Evolutionary conservation across 345 rosid species (phyloP).

Genomic region (Syzygium aqueum): DNA sequence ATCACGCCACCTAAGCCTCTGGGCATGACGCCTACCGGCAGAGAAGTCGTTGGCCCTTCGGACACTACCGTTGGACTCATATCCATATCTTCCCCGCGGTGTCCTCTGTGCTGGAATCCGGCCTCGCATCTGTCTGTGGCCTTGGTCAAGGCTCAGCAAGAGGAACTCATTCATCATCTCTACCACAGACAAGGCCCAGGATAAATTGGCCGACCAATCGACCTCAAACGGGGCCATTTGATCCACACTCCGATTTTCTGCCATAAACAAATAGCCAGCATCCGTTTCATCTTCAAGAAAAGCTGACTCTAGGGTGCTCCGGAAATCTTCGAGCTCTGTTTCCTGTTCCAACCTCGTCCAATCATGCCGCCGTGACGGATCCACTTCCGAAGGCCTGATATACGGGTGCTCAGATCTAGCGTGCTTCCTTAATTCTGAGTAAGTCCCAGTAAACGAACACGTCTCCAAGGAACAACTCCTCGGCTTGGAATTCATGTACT

Average conservation of each 20-base stretch:
- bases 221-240: not conserved
- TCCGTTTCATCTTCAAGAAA: not conserved
- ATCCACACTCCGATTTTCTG: not conserved
- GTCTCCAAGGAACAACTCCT: constrained; percentile 37
- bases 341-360: constrained; percentile 42
- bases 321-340: constrained; percentile 27
- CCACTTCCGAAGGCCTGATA: constrained; percentile 26
- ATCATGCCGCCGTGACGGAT: constrained; percentile 24
- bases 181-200: not conserved
- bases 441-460: constrained; percentile 46
- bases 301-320: constrained; percentile 6
- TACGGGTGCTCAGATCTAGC: constrained; percentile 46
- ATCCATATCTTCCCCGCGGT: not conserved
- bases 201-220: not conserved
- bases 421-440: constrained; percentile 46
- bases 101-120: not conserved
- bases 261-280: too few species aligned
- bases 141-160: not conserved
- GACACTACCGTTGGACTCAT: not conserved
- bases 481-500: constrained; percentile 46
- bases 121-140: not conserved
- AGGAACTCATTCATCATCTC: not conserved
- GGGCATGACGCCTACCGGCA: not conserved
- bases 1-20: constrained; percentile 16
- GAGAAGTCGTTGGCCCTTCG: not conserved